Evolutionary conservation across 768 basidiomycete species (phyloP).

Genomic region (Polyporus arcularius): DNA sequence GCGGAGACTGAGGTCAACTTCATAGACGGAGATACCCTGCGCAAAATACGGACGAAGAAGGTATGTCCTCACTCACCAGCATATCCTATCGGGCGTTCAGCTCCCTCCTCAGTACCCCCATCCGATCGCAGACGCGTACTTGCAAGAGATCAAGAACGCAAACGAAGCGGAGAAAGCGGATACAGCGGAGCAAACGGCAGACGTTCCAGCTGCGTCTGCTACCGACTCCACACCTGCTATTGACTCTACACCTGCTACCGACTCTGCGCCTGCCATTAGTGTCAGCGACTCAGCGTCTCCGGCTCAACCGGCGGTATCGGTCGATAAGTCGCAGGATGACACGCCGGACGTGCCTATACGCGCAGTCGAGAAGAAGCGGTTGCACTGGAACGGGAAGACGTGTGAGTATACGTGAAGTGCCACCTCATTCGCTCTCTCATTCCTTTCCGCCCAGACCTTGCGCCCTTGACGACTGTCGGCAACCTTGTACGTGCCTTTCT

Average conservation of each 20-base stretch:
- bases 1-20: conserved; percentile 71
- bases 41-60: conserved; percentile 66
- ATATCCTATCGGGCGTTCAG: background rate
- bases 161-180: conserved; percentile 16
- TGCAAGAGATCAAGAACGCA: conserved; percentile 48
- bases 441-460: conserved; percentile 52
- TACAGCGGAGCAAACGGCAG: conserved; percentile 1
- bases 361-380: conserved; percentile 80
- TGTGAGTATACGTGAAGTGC: conserved; percentile 51
- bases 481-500: conserved; percentile 65
- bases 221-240: too few species aligned
- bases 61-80: conserved; percentile 37
- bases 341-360: conserved; percentile 70
- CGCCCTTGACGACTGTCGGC: conserved; percentile 92
- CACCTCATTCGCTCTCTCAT: conserved; percentile 25
- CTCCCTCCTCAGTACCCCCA: conserved; percentile 53
- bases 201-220: background rate
- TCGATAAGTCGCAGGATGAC: conserved; percentile 42
- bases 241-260: too few species aligned
- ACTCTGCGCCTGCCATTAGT: conserved; percentile 6
- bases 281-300: background rate
- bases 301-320: conserved; percentile 13
- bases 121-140: conserved; percentile 64
- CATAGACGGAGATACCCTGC: conserved; percentile 55
- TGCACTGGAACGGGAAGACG: conserved; percentile 85